A percentile compares a stretch with the other conserved stretches of the same genome.
These are phyloP conservation scores for Suillus spraguei DNA, from an alignment of 768 basidiomycete genomes.

Conservation along the genomic window DNA sequence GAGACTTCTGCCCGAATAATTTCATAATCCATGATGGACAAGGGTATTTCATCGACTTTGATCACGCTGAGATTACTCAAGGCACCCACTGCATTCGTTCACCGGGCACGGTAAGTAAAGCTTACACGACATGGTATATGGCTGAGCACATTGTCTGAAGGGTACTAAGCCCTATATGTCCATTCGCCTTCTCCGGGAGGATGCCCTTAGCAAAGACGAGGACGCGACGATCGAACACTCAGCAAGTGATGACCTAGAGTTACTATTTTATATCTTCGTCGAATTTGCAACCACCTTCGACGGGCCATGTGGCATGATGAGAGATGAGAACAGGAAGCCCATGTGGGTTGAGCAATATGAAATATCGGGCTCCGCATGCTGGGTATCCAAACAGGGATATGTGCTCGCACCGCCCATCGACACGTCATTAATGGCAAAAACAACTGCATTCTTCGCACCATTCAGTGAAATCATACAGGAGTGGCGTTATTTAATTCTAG, in stretches of 20 bases:
- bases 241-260: neutral
- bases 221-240: neutral
- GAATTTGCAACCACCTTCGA: neutral
- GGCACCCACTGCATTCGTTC: neutral
- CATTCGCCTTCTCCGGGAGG: neutral
- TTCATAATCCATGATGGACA: neutral
- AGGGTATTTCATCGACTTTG: neutral
- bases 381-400: neutral
- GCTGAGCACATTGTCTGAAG: neutral
- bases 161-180: neutral
- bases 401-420: neutral
- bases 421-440: neutral
- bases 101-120: neutral
- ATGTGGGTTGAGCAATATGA: neutral
- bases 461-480: slow-evolving; percentile 1
- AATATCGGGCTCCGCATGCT: neutral
- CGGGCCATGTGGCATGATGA: neutral
- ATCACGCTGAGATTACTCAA: neutral
- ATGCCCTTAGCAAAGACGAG: neutral
- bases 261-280: neutral
- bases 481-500: neutral
- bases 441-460: neutral
- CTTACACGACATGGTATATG: neutral
- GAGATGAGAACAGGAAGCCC: neutral
- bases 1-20: neutral